Conservation (phyloP, 352 stramenopile genomes). For the Phytophthora kernoviae region DNA sequence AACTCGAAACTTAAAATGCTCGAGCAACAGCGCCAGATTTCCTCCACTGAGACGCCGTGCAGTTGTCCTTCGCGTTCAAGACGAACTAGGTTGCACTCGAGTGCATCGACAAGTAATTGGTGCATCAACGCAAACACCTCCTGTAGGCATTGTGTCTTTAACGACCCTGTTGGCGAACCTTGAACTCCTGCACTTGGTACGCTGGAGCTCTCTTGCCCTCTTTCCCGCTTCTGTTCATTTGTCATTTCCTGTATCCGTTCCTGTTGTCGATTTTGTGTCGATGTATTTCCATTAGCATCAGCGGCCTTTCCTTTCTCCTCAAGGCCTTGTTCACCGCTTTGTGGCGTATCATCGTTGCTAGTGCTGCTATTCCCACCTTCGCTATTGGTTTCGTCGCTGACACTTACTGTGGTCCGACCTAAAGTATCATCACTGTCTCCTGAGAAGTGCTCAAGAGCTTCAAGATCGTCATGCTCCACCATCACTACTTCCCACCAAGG, state of each 20-base stretch:
- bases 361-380: conserved; percentile 20
- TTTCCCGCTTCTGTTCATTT: conserved; percentile 19
- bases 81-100: conserved; percentile 73
- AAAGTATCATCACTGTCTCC: conserved; percentile 9
- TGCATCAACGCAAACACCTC: conserved; percentile 71
- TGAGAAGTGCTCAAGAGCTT: conserved; percentile 19
- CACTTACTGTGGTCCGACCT: conserved; percentile 19
- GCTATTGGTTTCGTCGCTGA: conserved; percentile 33
- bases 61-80: conserved; percentile 70
- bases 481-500: conserved; percentile 89
- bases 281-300: not conserved
- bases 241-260: conserved; percentile 3
- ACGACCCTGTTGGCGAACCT: conserved; percentile 6
- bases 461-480: conserved; percentile 58
- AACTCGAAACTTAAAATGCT: conserved; percentile 84
- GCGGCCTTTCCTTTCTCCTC: conserved; percentile 15
- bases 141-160: conserved; percentile 53
- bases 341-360: conserved; percentile 27
- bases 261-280: conserved; percentile 2
- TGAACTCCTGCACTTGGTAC: not conserved
- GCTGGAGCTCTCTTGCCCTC: not conserved
- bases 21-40: conserved; percentile 64
- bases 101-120: conserved; percentile 60
- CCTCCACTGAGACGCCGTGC: conserved; percentile 52
- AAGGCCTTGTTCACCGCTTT: conserved; percentile 30